Conservation (phyloP, 2,329 filamentous ascomycete species). For the Pestalotiopsis sp. region DNA sequence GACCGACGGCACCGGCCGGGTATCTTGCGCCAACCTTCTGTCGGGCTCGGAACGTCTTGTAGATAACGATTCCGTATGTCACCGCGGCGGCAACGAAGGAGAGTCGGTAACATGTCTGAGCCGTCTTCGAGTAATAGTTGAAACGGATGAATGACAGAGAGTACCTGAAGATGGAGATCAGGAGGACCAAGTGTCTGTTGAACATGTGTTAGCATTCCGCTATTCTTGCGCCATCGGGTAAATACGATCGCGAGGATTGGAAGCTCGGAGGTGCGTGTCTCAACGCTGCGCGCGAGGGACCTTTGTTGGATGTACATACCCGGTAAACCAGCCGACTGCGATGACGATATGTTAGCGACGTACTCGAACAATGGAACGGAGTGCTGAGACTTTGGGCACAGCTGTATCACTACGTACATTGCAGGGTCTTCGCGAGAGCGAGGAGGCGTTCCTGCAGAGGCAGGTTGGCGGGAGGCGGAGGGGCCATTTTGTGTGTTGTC, state of each 20-base stretch:
- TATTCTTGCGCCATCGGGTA: not conserved
- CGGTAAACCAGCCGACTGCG: constrained; percentile 75
- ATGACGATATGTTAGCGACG: constrained; percentile 34
- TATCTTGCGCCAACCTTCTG: constrained; percentile 70
- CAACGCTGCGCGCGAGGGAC: not conserved
- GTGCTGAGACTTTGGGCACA: constrained; percentile 19
- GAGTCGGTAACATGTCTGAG: constrained; percentile 82
- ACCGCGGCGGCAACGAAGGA: constrained; percentile 86
- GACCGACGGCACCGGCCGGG: constrained; percentile 63
- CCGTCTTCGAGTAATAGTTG: constrained; percentile 78
- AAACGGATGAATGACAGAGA: constrained; percentile 82
- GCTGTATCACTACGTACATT: constrained; percentile 63
- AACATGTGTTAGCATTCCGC: constrained; percentile 14
- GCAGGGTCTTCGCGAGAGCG: constrained; percentile 81
- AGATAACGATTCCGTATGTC: constrained; percentile 97
- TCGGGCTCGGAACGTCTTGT: constrained; percentile 91
- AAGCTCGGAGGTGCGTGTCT: not conserved
- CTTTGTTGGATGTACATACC: constrained; percentile 55
- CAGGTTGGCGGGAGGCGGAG: constrained; percentile 68
- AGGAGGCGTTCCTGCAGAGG: constrained; percentile 75
- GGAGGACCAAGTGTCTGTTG: constrained; percentile 78
- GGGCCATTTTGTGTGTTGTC: constrained; percentile 56
- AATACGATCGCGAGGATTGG: too few relatives aligned
- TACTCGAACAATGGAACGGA: constrained; percentile 17
- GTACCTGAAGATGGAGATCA: constrained; percentile 82